A percentile compares a stretch with the other conserved stretches of the same genome.
Evolutionary conservation across 805 yeast species (phyloP).

Genomic region (Blastobotrys chiropterorum): DNA sequence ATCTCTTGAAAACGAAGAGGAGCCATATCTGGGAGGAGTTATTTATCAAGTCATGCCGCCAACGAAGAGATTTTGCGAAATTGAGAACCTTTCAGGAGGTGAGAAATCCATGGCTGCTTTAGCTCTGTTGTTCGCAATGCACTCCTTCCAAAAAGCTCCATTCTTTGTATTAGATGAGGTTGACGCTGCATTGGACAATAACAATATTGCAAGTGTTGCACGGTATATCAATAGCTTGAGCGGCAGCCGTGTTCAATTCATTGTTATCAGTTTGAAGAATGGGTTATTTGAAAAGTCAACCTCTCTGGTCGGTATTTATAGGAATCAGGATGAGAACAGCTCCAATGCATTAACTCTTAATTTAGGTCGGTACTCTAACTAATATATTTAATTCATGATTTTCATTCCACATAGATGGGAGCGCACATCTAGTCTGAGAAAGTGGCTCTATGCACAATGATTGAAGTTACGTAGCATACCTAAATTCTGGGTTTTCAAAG

Average conservation of each 20-base stretch:
- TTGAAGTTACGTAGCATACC: conserved; percentile 11
- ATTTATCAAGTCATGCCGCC: conserved; percentile 96
- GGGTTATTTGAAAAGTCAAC: conserved; percentile 83
- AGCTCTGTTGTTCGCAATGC: conserved; percentile 85
- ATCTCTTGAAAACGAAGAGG: conserved; percentile 81
- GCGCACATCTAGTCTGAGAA: too few species aligned
- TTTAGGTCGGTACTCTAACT: conserved; percentile 12
- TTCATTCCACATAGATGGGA: too few species aligned
- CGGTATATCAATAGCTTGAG: conserved; percentile 71
- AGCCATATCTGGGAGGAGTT: conserved; percentile 77
- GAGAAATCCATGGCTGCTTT: conserved; percentile 95
- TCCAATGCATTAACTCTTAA: conserved; percentile 23
- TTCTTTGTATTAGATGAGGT: conserved; percentile 94
- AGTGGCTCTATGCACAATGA: neutral
- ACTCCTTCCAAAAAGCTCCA: conserved; percentile 87
- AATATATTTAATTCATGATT: neutral
- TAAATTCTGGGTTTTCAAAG: conserved; percentile 43
- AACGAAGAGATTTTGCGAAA: conserved; percentile 83
- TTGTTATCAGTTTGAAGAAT: conserved; percentile 87
- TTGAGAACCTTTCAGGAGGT: conserved; percentile 92
- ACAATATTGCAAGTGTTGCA: conserved; percentile 84
- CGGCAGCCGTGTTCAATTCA: conserved; percentile 62
- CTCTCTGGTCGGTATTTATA: conserved; percentile 84
- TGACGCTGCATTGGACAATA: conserved; percentile 94
- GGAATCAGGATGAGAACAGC: conserved; percentile 22